A percentile compares a stretch with the other conserved stretches of the same genome.
phyloP scores from a whole-genome alignment of 2,329 filamentous ascomycete species.

The Diaporthe citri region DNA sequence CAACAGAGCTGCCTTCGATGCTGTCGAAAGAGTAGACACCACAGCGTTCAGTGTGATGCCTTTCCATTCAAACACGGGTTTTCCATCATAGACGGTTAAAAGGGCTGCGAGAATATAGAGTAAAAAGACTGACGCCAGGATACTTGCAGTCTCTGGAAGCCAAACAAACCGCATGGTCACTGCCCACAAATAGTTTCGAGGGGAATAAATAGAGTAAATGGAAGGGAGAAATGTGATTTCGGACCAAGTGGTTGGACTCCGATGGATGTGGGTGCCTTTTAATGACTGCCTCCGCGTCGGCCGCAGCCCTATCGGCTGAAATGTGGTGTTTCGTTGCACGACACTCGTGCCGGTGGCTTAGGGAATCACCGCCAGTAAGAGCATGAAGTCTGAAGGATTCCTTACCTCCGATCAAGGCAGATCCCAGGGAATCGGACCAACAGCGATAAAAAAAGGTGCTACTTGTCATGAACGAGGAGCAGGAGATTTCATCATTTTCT shows the following conservation, averaged over 20 bases:
- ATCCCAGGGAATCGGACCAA: neutral
- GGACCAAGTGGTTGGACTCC: too few relatives aligned
- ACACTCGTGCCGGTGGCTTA: neutral
- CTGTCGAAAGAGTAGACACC: conserved; percentile 21
- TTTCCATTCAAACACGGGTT: conserved; percentile 12
- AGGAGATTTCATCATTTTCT: too few relatives aligned
- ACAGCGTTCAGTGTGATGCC: conserved; percentile 27
- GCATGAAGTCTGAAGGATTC: neutral
- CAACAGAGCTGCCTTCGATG: conserved; percentile 24
- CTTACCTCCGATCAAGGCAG: neutral
- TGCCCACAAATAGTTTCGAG: too few relatives aligned
- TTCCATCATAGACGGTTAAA: neutral
- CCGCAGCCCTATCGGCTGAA: neutral
- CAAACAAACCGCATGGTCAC: neutral
- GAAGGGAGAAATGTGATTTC: neutral
- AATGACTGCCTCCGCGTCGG: neutral
- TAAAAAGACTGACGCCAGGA: neutral
- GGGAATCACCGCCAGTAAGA: neutral
- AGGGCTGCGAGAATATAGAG: neutral
- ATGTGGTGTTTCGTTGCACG: neutral
- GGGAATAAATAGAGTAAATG: too few relatives aligned
- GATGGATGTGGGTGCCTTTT: neutral
- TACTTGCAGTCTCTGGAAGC: neutral
- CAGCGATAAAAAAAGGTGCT: neutral
- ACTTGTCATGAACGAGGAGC: too few relatives aligned